A percentile compares a stretch with the other conserved stretches of the same genome.
These are phyloP conservation scores for Priceomyces melissophilus DNA, from an alignment of 805 yeast genomes.

Conservation along the genomic window DNA sequence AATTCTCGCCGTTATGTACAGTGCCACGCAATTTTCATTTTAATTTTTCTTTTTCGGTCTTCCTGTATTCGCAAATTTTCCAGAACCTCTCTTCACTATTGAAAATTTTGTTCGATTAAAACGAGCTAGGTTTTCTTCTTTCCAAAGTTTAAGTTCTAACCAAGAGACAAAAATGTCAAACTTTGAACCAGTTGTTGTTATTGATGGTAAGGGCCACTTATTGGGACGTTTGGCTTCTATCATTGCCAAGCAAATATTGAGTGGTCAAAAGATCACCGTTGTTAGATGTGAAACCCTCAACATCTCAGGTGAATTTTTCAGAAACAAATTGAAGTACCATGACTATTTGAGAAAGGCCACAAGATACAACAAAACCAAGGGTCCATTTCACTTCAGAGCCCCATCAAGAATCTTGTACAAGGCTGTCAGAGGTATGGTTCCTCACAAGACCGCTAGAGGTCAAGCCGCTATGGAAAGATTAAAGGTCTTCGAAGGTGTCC, in stretches of 20 bases:
- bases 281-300: conserved; percentile 97
- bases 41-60: background rate
- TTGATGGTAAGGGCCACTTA: conserved; percentile 99
- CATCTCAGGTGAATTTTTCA: conserved; percentile 99
- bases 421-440: conserved; percentile 99
- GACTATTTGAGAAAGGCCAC: conserved; percentile 99
- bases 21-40: too few relatives aligned
- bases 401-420: conserved; percentile 99
- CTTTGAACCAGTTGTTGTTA: conserved; percentile 95
- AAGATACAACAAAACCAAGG: conserved; percentile 96
- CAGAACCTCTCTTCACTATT: conserved; percentile 3
- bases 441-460: conserved; percentile 99
- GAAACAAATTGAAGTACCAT: conserved; percentile 99
- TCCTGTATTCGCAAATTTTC: conserved; percentile 5
- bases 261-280: conserved; percentile 96
- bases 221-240: conserved; percentile 99
- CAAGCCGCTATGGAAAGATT: conserved; percentile 99
- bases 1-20: too few relatives aligned
- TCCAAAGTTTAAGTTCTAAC: conserved; percentile 3
- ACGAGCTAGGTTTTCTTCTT: conserved; percentile 3
- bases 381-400: conserved; percentile 99
- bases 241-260: conserved; percentile 96
- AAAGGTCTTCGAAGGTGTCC: conserved; percentile 99
- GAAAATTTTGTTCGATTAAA: conserved; percentile 3
- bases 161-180: conserved; percentile 55